phyloP scores from a whole-genome alignment of 2,329 filamentous ascomycete genomes.

The Hymenoscyphus occultus region DNA sequence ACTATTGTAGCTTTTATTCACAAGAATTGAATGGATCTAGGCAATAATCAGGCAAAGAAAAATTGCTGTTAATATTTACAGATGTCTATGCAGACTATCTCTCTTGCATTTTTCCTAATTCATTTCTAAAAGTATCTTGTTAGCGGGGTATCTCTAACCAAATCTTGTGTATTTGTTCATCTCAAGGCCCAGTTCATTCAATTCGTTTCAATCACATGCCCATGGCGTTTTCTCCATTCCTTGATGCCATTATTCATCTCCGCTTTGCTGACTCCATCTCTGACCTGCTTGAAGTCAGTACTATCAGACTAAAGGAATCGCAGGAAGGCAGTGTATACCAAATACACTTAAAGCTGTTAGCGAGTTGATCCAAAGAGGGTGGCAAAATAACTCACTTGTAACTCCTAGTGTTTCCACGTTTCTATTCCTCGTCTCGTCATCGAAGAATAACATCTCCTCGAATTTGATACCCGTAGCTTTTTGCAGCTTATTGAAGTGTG shows the following conservation, averaged over 20 bases:
- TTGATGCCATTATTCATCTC: conserved; percentile 78
- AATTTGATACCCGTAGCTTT: conserved; percentile 68
- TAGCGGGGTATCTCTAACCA: not conserved
- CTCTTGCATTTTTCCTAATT: no score
- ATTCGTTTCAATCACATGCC: conserved; percentile 18
- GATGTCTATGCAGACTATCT: no score
- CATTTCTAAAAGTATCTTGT: no score
- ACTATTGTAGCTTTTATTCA: no score
- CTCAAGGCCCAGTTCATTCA: not conserved
- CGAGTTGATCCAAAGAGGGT: not conserved
- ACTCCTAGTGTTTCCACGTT: conserved; percentile 75
- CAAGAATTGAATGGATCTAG: no score
- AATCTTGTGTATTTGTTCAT: not conserved
- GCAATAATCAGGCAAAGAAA: no score
- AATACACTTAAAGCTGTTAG: conserved; percentile 64
- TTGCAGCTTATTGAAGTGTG: conserved; percentile 74
- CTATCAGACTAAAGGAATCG: not conserved
- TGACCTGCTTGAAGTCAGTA: conserved; percentile 6
- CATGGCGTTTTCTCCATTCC: conserved; percentile 70
- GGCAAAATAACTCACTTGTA: conserved; percentile 20
- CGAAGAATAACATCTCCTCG: conserved; percentile 92
- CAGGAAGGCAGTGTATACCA: conserved; percentile 50
- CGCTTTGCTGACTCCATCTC: conserved; percentile 71
- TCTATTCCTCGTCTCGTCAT: conserved; percentile 82
- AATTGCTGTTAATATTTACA: no score